phyloP scores from a whole-genome alignment of 352 stramenopile species.

The Globisporangium irregulare region DNA sequence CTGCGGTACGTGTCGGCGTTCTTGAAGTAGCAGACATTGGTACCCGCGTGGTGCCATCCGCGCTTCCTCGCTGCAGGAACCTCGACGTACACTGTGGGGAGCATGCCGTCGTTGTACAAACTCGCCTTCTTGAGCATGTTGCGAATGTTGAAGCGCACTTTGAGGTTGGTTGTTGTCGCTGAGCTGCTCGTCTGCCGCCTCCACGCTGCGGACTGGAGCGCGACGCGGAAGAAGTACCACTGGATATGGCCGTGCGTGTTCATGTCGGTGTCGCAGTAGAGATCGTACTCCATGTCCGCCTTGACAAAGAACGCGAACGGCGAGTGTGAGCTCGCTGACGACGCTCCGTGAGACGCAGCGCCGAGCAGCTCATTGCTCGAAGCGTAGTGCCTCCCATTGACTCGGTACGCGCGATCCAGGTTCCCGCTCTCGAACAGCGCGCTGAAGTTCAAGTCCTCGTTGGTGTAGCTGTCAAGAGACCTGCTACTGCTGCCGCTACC shows the following conservation, averaged over 20 bases:
- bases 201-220: slow-evolving; percentile 17
- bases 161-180: slow-evolving; percentile 16
- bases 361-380: slow-evolving; percentile 35
- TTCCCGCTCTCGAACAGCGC: slow-evolving; percentile 80
- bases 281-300: slow-evolving; percentile 64
- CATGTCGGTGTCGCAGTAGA: slow-evolving; percentile 70
- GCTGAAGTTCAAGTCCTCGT: slow-evolving; percentile 51
- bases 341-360: background rate
- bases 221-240: slow-evolving; percentile 87
- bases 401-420: slow-evolving; percentile 62
- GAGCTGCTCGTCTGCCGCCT: background rate
- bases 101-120: slow-evolving; percentile 87
- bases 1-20: slow-evolving; percentile 70
- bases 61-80: slow-evolving; percentile 14
- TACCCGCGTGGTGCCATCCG: slow-evolving; percentile 70
- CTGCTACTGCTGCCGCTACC: background rate
- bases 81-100: slow-evolving; percentile 67
- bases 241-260: slow-evolving; percentile 81
- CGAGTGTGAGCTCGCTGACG: slow-evolving; percentile 13
- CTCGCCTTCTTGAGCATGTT: slow-evolving; percentile 87
- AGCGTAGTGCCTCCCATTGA: slow-evolving; percentile 53
- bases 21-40: slow-evolving; percentile 84
- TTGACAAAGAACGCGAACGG: slow-evolving; percentile 61
- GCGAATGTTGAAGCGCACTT: slow-evolving; percentile 80
- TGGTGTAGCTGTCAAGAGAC: background rate